A percentile compares a stretch with the other conserved stretches of the same genome.
Evolutionary conservation across 441 rosid genomes (phyloP).

Genomic region (Syzygium malaccense): DNA sequence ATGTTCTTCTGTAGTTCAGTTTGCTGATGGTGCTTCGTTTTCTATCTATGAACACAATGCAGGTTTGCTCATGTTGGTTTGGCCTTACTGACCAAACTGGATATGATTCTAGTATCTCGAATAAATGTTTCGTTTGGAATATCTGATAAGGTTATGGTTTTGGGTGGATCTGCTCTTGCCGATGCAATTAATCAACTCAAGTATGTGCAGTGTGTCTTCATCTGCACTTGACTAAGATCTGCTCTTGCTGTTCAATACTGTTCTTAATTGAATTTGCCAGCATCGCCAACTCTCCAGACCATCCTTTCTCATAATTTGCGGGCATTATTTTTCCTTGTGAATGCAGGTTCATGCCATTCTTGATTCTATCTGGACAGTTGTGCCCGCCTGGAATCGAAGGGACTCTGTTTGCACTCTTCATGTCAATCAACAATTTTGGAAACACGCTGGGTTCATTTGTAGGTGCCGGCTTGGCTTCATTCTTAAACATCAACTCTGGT

Average conservation of each 20-base stretch:
- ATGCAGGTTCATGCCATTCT: slow-evolving; percentile 77
- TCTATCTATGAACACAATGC: slow-evolving; percentile 22
- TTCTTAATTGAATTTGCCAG: background rate
- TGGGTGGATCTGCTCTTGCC: slow-evolving; percentile 76
- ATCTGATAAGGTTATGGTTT: slow-evolving; percentile 81
- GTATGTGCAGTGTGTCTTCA: slow-evolving; percentile 19
- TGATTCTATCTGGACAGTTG: slow-evolving; percentile 82
- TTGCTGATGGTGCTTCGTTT: background rate
- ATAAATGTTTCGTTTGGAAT: slow-evolving; percentile 46
- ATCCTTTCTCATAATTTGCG: background rate
- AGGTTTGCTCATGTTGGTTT: slow-evolving; percentile 81
- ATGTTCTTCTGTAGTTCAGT: background rate
- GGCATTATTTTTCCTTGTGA: background rate
- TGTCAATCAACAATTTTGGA: slow-evolving; percentile 91
- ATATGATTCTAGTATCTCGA: slow-evolving; percentile 67
- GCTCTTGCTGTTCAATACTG: background rate
- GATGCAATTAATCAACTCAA: slow-evolving; percentile 95
- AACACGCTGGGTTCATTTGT: slow-evolving; percentile 74
- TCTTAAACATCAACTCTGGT: slow-evolving; percentile 72
- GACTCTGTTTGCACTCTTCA: slow-evolving; percentile 88
- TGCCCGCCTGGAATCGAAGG: slow-evolving; percentile 98
- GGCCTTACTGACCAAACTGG: slow-evolving; percentile 52
- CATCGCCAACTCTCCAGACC: background rate
- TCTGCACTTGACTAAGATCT: background rate
- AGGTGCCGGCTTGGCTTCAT: slow-evolving; percentile 83